These are phyloP conservation scores for Thielaviopsis populi DNA, from an alignment of 2,329 filamentous ascomycete genomes.

Conservation along the genomic window DNA sequence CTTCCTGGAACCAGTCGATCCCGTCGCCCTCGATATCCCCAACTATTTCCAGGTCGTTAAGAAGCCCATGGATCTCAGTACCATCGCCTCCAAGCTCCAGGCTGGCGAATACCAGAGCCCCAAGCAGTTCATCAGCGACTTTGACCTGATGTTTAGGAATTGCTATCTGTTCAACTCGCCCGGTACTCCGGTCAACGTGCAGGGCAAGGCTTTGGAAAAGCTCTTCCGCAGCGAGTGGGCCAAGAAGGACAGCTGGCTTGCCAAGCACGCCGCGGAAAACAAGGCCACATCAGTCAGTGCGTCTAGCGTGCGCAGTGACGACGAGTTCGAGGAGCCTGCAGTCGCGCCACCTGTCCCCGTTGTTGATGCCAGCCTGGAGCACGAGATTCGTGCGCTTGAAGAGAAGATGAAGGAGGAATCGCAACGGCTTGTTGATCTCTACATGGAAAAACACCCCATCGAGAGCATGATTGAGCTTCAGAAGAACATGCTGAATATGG, in stretches of 20 bases:
- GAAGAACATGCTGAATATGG: conserved; percentile 45
- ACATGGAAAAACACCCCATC: conserved; percentile 37
- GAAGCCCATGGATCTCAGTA: conserved; percentile 86
- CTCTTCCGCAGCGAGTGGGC: conserved; percentile 63
- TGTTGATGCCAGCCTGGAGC: conserved; percentile 29
- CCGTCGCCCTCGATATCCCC: conserved; percentile 84
- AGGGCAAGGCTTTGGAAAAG: conserved; percentile 58
- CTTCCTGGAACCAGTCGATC: conserved; percentile 77
- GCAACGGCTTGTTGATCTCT: conserved; percentile 39
- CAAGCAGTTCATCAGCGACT: conserved; percentile 74
- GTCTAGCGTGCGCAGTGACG: conserved; percentile 51
- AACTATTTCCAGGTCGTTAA: conserved; percentile 89
- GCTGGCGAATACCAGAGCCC: conserved; percentile 64
- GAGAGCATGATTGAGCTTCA: conserved; percentile 40
- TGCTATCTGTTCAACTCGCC: conserved; percentile 78
- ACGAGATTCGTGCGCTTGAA: conserved; percentile 38
- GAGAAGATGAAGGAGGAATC: conserved; percentile 41
- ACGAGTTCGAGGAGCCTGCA: conserved; percentile 55
- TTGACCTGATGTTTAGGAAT: conserved; percentile 73
- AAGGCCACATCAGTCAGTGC: conserved; percentile 40
- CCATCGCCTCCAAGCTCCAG: conserved; percentile 64
- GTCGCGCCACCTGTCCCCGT: conserved; percentile 20
- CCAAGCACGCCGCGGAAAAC: conserved; percentile 48
- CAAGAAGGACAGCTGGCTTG: conserved; percentile 68
- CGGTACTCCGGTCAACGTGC: conserved; percentile 55